Conservation (phyloP, 2,329 filamentous ascomycete species). For the Phoma sp. region DNA sequence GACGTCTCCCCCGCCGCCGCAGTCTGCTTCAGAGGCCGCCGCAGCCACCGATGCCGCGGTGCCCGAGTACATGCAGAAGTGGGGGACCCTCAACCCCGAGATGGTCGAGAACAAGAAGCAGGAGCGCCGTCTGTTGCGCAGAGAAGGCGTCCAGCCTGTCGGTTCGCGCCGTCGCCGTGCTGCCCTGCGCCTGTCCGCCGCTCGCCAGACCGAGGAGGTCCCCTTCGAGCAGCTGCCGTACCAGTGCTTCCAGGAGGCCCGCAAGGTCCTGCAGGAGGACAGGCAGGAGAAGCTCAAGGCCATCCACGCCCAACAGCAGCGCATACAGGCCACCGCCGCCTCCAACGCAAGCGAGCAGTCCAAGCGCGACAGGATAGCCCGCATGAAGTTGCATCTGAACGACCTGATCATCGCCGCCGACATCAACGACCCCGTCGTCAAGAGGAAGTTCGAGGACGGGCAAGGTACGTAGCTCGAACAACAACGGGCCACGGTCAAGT, state of each 20-base stretch:
- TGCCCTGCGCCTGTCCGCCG: slow-evolving; percentile 43
- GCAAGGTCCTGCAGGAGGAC: slow-evolving; percentile 80
- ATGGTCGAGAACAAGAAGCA: slow-evolving; percentile 52
- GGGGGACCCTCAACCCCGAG: slow-evolving; percentile 43
- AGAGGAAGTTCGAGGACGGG: slow-evolving; percentile 92
- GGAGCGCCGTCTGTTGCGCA: slow-evolving; percentile 72
- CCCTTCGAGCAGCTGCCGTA: slow-evolving; percentile 95
- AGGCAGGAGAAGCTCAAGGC: slow-evolving; percentile 78
- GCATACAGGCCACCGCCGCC: slow-evolving; percentile 71
- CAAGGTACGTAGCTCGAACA: slow-evolving; percentile 65
- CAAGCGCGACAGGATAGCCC: slow-evolving; percentile 71
- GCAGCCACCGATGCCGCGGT: neutral
- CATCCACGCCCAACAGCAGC: slow-evolving; percentile 70
- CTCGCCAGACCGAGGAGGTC: slow-evolving; percentile 66
- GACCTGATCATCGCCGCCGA: slow-evolving; percentile 87
- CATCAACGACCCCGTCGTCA: slow-evolving; percentile 92
- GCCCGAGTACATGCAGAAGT: slow-evolving; percentile 46
- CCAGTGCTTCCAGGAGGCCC: slow-evolving; percentile 96
- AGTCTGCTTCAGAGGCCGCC: slow-evolving; percentile 16
- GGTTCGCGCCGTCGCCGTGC: slow-evolving; percentile 83
- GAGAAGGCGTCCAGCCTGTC: slow-evolving; percentile 70
- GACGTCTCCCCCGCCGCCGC: slow-evolving; percentile 25
- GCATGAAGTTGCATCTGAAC: slow-evolving; percentile 75
- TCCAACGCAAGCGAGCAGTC: slow-evolving; percentile 67
- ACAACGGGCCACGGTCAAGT: neutral